Percentiles rank a stretch among this genome's conserved stretches.
Evolutionary conservation across 73 alveolate species (phyloP).

Genomic region (Tetrahymena borealis): DNA sequence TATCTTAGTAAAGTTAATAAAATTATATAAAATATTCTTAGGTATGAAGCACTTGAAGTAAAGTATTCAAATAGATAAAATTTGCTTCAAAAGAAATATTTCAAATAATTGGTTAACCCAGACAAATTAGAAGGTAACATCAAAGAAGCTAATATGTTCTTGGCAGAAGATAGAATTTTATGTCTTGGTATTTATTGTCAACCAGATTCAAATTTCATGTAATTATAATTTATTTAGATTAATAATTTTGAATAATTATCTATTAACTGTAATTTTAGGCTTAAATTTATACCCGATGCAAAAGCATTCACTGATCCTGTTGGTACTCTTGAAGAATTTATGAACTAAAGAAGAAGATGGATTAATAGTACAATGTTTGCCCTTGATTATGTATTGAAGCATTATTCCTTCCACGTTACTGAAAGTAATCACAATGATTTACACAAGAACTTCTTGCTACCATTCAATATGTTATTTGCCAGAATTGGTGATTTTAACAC

Average conservation of each 20-base stretch:
- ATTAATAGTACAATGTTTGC: slow-evolving; percentile 65
- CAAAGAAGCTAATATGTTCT: slow-evolving; percentile 49
- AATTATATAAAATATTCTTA: no score
- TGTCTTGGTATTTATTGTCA: slow-evolving; percentile 28
- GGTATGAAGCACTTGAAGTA: slow-evolving; percentile 35
- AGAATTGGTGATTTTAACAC: not conserved
- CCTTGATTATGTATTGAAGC: slow-evolving; percentile 16
- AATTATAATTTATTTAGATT: not conserved
- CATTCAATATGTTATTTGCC: not conserved
- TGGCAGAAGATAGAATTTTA: slow-evolving; percentile 69
- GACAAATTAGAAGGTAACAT: slow-evolving; percentile 11
- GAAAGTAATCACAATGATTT: not conserved
- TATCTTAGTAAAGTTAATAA: no score
- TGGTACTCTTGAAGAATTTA: slow-evolving; percentile 17
- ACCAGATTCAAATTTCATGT: not conserved
- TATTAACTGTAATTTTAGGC: not conserved
- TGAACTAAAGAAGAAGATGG: slow-evolving; percentile 60
- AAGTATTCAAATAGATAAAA: not conserved
- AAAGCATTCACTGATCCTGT: slow-evolving; percentile 61
- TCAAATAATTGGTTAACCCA: slow-evolving; percentile 19
- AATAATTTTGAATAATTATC: no score
- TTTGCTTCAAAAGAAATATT: not conserved
- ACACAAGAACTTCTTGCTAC: not conserved
- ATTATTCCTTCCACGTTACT: slow-evolving; percentile 8
- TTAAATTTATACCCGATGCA: slow-evolving; percentile 50